A percentile compares a stretch with the other conserved stretches of the same genome.
Conservation (phyloP, 129 eudicot species). For the Calendula officinalis region DNA sequence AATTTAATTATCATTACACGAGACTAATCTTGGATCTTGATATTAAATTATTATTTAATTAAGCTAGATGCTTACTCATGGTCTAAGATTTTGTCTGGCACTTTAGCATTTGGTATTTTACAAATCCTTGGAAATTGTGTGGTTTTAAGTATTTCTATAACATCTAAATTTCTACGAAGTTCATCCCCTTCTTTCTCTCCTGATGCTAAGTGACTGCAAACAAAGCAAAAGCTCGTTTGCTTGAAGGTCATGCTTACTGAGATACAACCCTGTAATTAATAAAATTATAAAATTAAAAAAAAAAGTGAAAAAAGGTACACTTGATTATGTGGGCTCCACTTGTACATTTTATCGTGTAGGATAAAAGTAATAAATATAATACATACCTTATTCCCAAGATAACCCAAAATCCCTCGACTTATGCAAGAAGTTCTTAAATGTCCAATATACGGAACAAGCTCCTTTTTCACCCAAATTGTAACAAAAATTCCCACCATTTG, state of each 20-base stretch:
- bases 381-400: conserved; percentile 72
- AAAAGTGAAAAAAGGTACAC: not conserved
- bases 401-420: conserved; percentile 68
- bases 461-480: conserved; percentile 60
- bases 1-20: not conserved
- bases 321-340: not conserved
- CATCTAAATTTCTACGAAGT: conserved; percentile 69
- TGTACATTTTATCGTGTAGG: not conserved
- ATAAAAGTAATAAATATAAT: not conserved
- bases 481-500: conserved; percentile 77
- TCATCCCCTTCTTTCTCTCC: conserved; percentile 89
- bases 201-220: conserved; percentile 76
- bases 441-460: conserved; percentile 53
- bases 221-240: conserved; percentile 72
- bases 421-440: conserved; percentile 64
- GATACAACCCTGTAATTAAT: conserved; percentile 72
- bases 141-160: conserved; percentile 61
- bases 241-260: conserved; percentile 68
- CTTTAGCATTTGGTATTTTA: conserved; percentile 29
- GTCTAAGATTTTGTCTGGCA: conserved; percentile 59
- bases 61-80: conserved; percentile 53
- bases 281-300: conserved; percentile 1
- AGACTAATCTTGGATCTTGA: conserved; percentile 15
- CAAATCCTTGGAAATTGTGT: conserved; percentile 58
- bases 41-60: conserved; percentile 2